Evolutionary conservation across 164 flowering plant genomes (phyloP), one percentile per base, ranked within the genome.

Genomic region (Cinnamomum chago): DNA sequence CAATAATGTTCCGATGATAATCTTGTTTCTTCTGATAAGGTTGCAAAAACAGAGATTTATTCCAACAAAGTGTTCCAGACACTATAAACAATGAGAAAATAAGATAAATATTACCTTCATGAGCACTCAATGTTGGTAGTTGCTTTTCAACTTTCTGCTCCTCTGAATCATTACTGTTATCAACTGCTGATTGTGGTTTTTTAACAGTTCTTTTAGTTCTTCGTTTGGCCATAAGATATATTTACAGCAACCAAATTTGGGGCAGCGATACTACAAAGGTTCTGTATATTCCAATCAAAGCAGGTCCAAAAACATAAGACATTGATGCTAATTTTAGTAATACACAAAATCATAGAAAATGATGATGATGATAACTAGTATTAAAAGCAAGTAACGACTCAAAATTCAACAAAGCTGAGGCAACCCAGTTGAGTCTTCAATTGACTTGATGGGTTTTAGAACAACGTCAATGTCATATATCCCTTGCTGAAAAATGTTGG

Each of bases 211-310:
- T 66, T 18, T 66, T 66, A 27, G 50, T 10, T 66, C 50, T 66
- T 40, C 69, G 69, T 30, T 66, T 66, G 5, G 69, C 69, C 69
- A 66, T 66, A 35, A 66, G 30, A 66, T 55, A 20, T 55, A 55
- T 55, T 20, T 55, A 55, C 20, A 55, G n/a, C 17, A 55, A 55
- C 60, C n/a, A 55, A 15, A 14, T 55, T 55, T 13, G 60, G n/a
- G 60, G 60, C 1, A 1, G 20, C 5, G n/a, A 17, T 20, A 55
- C 5, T 55, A 20, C n/a, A 4, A 55, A 5, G 6, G 20, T 17
- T 55, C 60, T 18, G 60, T 14, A 15, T 20, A 55, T 55, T 14
- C 17, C 60, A 55, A 55, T 15, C 20, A 55, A 14, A 17, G 3
- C 20, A 55, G 20, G n/a, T 55, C 60, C 60, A 17, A 55, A 55